phyloP scores from a whole-genome alignment of 2,329 filamentous ascomycete species.

The Cytospora chrysosperma region DNA sequence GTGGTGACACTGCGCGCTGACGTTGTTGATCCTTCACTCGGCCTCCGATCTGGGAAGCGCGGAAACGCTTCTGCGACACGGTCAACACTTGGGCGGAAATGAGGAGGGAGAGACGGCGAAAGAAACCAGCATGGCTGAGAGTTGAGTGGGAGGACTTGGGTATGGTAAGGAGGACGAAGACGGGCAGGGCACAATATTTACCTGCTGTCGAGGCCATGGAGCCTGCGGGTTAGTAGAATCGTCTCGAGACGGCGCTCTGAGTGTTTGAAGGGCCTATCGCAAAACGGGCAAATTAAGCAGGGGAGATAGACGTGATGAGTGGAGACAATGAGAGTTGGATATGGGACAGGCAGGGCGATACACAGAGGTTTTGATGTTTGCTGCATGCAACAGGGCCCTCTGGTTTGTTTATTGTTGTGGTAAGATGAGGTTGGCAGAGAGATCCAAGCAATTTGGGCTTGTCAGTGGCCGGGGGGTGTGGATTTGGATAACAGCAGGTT shows the following conservation, averaged over 20 bases:
- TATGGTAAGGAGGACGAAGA: background rate
- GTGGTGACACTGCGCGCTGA: conserved; percentile 55
- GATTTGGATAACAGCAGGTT: conserved; percentile 13
- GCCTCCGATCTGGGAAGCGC: conserved; percentile 22
- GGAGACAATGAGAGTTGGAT: conserved; percentile 17
- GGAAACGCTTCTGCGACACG: conserved; percentile 22
- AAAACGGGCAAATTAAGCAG: conserved; percentile 7
- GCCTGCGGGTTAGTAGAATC: conserved; percentile 10
- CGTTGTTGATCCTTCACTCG: conserved; percentile 39
- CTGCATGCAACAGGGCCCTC: background rate
- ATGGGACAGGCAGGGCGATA: conserved; percentile 13
- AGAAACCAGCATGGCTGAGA: background rate
- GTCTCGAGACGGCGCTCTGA: conserved; percentile 8
- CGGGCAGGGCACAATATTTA: conserved; percentile 1
- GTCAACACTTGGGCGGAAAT: conserved; percentile 3
- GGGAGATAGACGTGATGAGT: conserved; percentile 18
- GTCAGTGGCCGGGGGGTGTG: conserved; percentile 13
- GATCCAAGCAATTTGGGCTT: conserved; percentile 14
- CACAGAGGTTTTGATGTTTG: conserved; percentile 11
- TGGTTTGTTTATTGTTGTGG: conserved; percentile 14
- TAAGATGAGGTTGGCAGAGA: conserved; percentile 5
- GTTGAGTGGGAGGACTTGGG: background rate
- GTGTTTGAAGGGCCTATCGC: conserved; percentile 6
- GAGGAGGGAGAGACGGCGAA: background rate
- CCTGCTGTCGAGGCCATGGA: conserved; percentile 24